Conservation (phyloP, 2,329 filamentous ascomycete genomes). For the Penicillium crustosum region DNA sequence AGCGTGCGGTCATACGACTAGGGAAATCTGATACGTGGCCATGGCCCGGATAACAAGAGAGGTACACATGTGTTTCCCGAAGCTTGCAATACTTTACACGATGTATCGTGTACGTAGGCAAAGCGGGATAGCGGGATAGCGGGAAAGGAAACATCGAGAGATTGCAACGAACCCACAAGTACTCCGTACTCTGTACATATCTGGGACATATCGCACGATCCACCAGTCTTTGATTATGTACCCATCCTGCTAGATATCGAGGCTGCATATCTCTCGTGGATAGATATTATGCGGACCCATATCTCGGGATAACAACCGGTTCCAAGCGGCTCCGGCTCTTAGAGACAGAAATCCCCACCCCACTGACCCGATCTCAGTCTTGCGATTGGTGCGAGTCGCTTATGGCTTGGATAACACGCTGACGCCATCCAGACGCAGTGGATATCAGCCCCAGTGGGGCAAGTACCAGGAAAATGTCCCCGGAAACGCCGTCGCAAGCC, state of each 20-base stretch:
- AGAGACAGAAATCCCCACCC: background rate
- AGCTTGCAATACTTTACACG: background rate
- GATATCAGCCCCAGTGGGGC: slow-evolving; percentile 2
- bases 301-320: background rate
- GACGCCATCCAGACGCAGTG: background rate
- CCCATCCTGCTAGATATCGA: background rate
- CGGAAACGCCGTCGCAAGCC: background rate
- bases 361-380: background rate
- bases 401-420: background rate
- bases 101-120: background rate
- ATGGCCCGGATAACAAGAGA: background rate
- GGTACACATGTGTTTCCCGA: background rate
- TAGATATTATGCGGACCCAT: slow-evolving; percentile 1
- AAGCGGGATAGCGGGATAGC: background rate
- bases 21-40: background rate
- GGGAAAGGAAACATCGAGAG: background rate
- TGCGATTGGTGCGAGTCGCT: background rate
- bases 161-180: background rate
- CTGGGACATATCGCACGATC: background rate
- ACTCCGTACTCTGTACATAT: background rate
- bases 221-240: background rate
- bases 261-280: background rate
- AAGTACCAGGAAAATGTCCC: background rate
- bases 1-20: background rate
- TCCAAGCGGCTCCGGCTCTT: background rate